Evolutionary conservation across 306 rosid species (phyloP).

Genomic region (Trichosanthes cucumerina): DNA sequence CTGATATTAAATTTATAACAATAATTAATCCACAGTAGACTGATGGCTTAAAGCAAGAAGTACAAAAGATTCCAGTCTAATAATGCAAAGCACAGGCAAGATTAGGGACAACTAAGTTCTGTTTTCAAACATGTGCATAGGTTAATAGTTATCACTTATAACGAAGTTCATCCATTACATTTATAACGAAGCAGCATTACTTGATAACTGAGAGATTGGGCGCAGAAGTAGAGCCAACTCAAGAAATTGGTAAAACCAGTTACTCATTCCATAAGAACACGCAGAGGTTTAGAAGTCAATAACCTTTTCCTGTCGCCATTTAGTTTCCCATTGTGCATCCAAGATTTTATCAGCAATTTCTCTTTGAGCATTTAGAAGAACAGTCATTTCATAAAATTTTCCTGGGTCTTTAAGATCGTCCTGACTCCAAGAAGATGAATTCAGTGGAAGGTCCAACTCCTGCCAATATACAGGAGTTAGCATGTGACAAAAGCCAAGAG

Average conservation of each 20-base stretch:
- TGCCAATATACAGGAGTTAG: slow-evolving; percentile 35
- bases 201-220: background rate
- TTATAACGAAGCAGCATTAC: background rate
- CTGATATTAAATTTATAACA: slow-evolving; percentile 32
- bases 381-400: slow-evolving; percentile 75
- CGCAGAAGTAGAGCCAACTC: background rate
- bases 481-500: background rate
- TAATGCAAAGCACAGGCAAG: background rate
- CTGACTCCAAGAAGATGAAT: slow-evolving; percentile 83
- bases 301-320: slow-evolving; percentile 95
- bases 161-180: background rate
- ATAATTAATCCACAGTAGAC: background rate
- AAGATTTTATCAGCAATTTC: slow-evolving; percentile 79
- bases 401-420: slow-evolving; percentile 78
- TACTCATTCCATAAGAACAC: background rate
- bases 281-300: slow-evolving; percentile 5
- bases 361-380: slow-evolving; percentile 93
- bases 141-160: background rate
- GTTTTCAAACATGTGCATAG: background rate
- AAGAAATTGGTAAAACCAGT: background rate
- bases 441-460: slow-evolving; percentile 85
- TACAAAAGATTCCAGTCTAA: background rate
- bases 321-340: slow-evolving; percentile 85
- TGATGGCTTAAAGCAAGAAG: background rate
- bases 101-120: background rate